These are phyloP conservation scores for Amphirosellinia nigrospora DNA, from an alignment of 495 filamentous ascomycete species.

Conservation along the genomic window DNA sequence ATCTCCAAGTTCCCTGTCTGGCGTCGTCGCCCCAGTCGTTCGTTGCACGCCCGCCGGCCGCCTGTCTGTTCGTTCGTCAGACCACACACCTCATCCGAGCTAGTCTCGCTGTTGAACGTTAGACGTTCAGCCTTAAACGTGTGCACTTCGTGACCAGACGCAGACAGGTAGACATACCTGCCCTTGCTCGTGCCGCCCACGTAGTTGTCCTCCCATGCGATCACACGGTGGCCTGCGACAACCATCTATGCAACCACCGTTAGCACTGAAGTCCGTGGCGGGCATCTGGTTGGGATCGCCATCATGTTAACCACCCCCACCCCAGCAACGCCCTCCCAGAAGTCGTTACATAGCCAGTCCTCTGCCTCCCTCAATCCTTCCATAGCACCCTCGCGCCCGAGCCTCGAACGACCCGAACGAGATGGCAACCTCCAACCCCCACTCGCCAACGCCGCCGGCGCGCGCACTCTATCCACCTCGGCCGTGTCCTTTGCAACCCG, in stretches of 20 bases:
- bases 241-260: slow-evolving; percentile 31
- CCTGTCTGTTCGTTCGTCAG: not conserved
- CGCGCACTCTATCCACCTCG: slow-evolving; percentile 63
- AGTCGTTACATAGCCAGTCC: slow-evolving; percentile 64
- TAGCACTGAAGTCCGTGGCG: slow-evolving; percentile 38
- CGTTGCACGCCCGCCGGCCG: not conserved
- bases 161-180: slow-evolving; percentile 2
- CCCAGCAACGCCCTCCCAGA: slow-evolving; percentile 75
- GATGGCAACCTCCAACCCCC: slow-evolving; percentile 63
- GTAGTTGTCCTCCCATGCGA: slow-evolving; percentile 8
- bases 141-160: not conserved
- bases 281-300: slow-evolving; percentile 62
- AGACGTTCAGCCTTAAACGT: not conserved
- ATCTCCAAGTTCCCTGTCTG: not conserved
- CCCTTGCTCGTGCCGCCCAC: slow-evolving; percentile 8
- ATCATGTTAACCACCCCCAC: slow-evolving; percentile 63
- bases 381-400: slow-evolving; percentile 41
- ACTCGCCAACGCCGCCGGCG: slow-evolving; percentile 46
- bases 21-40: slow-evolving; percentile 2
- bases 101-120: not conserved
- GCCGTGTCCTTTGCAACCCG: slow-evolving; percentile 66
- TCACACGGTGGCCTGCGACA: slow-evolving; percentile 13
- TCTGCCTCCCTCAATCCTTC: slow-evolving; percentile 45
- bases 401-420: slow-evolving; percentile 49
- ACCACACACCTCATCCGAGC: not conserved